Evolutionary conservation across 73 alveolate genomes (phyloP).

Genomic region (Effrenium voratum): DNA sequence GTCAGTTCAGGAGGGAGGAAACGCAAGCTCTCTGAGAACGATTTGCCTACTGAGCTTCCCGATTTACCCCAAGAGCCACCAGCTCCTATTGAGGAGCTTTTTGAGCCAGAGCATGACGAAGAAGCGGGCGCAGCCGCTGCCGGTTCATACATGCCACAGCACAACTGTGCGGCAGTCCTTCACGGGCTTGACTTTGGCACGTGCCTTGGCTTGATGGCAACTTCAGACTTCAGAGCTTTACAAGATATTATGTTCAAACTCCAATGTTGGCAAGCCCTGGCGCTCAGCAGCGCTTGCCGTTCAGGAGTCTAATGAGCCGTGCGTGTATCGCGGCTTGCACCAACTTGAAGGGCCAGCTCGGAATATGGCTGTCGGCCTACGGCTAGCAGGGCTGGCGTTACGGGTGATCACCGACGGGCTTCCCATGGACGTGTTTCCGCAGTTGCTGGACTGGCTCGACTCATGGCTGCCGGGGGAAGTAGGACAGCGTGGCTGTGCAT

Average conservation of each 20-base stretch:
- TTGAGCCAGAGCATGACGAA: background rate
- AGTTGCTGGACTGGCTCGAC: background rate
- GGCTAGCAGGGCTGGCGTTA: background rate
- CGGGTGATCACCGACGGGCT: background rate
- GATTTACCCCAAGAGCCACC: background rate
- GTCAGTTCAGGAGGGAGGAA: background rate
- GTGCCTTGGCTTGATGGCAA: no score
- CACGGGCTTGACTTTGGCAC: no score
- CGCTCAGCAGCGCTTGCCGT: no score
- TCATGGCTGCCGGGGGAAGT: background rate
- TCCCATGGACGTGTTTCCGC: background rate
- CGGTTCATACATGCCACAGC: background rate
- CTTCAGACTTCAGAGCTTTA: no score
- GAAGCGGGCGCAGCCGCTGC: background rate
- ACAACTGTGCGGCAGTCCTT: no score
- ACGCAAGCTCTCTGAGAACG: background rate
- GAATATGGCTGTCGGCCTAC: background rate
- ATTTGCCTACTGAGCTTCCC: background rate
- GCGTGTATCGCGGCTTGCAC: background rate
- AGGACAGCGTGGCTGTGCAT: background rate
- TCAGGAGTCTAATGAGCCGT: background rate
- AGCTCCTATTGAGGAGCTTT: background rate
- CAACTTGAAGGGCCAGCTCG: background rate
- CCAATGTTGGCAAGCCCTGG: no score
- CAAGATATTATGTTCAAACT: no score